Conservation (phyloP, 2,329 filamentous ascomycete species). For the Claviceps sp. region DNA sequence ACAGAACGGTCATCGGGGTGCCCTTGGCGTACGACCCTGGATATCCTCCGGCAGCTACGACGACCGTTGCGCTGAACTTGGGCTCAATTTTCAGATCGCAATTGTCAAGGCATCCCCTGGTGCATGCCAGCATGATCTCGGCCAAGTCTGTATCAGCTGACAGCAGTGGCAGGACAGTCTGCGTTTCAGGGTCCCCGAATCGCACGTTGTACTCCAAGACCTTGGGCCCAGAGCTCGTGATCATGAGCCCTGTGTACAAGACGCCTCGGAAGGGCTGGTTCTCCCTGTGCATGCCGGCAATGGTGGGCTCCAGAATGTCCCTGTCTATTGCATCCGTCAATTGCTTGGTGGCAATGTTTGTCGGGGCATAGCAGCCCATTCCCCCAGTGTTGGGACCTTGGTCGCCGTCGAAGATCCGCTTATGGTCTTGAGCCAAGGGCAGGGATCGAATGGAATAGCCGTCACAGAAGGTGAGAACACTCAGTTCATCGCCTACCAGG, state of each 20-base stretch:
- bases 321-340: conserved; percentile 67
- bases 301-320: conserved; percentile 73
- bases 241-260: conserved; percentile 83
- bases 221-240: conserved; percentile 68
- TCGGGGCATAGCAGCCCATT: conserved; percentile 94
- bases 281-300: conserved; percentile 77
- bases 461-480: conserved; percentile 82
- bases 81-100: conserved; percentile 54
- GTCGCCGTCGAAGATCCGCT: conserved; percentile 84
- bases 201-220: conserved; percentile 88
- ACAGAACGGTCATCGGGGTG: conserved; percentile 39
- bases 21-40: conserved; percentile 78
- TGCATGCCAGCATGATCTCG: conserved; percentile 77
- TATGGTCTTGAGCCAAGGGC: conserved; percentile 91
- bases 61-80: conserved; percentile 76
- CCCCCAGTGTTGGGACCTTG: conserved; percentile 88
- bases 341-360: conserved; percentile 60
- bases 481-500: conserved; percentile 80
- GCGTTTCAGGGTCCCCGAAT: conserved; percentile 85
- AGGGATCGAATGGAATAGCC: conserved; percentile 72
- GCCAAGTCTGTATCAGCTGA: conserved; percentile 70
- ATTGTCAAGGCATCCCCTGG: conserved; percentile 58
- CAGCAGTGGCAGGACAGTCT: conserved; percentile 71
- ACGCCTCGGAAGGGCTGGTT: conserved; percentile 60
- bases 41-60: conserved; percentile 88